phyloP scores from a whole-genome alignment of 2,329 filamentous ascomycete genomes.

The Alternaria infectoria region DNA sequence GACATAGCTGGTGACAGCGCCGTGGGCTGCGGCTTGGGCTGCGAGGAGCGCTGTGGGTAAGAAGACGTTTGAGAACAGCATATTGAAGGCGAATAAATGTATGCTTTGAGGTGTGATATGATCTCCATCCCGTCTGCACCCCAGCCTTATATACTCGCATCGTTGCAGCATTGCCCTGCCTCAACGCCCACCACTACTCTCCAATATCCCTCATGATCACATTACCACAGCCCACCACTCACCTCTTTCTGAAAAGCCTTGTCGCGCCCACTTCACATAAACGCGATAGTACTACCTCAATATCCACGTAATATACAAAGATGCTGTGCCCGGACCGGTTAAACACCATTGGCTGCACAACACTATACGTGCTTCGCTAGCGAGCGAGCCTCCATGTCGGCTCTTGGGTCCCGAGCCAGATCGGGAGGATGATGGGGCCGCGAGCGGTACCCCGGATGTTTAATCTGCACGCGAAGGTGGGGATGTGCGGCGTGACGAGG shows the following conservation, averaged over 20 bases:
- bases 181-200: not conserved
- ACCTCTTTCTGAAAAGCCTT: conserved; percentile 9
- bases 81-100: conserved; percentile 27
- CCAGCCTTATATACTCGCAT: conserved; percentile 23
- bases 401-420: conserved; percentile 27
- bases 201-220: conserved; percentile 21
- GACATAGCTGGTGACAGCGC: conserved; percentile 45
- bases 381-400: conserved; percentile 28
- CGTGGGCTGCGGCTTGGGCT: conserved; percentile 41
- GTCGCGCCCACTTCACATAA: conserved; percentile 23
- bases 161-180: not conserved
- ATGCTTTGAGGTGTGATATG: not conserved
- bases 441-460: conserved; percentile 29
- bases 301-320: conserved; percentile 29
- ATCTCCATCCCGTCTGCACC: not conserved
- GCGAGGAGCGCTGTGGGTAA: conserved; percentile 40
- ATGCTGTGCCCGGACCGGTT: conserved; percentile 29
- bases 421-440: conserved; percentile 16
- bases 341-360: conserved; percentile 23
- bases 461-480: conserved; percentile 24
- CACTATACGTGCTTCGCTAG: conserved; percentile 26
- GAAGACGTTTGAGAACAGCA: conserved; percentile 48
- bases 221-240: conserved; percentile 3
- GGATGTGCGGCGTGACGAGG: conserved; percentile 24
- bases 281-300: conserved; percentile 28